Evolutionary conservation across 176 grass and related monocot genomes (phyloP), one percentile per base, ranked within the genome.

Genomic region (Phragmites australis): DNA sequence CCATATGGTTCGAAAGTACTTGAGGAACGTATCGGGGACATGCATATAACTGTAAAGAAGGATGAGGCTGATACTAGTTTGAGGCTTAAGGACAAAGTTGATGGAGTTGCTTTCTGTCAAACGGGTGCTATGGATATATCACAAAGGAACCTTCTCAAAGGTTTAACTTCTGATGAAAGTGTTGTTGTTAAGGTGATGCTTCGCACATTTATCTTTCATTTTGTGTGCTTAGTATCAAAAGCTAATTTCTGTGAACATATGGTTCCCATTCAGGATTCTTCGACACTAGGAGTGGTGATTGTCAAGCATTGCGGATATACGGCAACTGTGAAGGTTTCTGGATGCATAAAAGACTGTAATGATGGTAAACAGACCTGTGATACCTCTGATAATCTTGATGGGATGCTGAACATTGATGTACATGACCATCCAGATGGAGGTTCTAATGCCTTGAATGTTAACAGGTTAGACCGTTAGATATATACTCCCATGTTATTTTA

Each of bases 301-400:
- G 80, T 99, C 79, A 99, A 99, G 63, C 90, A 99, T 87, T 95
- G 97, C 49, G 97, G 97, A 77, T 99, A 96, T 87, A 96, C 87
- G 10, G 87, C 88, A 75, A 91, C 76, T 45, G 93, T 99, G 52
- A 99, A 77, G 29, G 93, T 99, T 84, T 89, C 75, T 66, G 83
- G 74, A 48, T 44, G 74, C 15, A 50, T 52, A 71, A 83, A 81
- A 49, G 77, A 76, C n/a, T 74, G 26, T 77, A 79, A 57, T 53
- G 55, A 77, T 85, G 56, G 47, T 41, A 91, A 78, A 41, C 82
- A 86, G n/a, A 70, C 48, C 64, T 68, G 61, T 80, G 67, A 87
- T 56, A 55, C 82, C 64, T 80, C 79, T 80, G 90, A 90, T 71
- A 65, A 84, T 82, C 25, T 81, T 75, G 93, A 95, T 85, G 92